Evolutionary conservation across 208 protist species (phyloP).

Genomic region (Wallacemonas sp.): DNA sequence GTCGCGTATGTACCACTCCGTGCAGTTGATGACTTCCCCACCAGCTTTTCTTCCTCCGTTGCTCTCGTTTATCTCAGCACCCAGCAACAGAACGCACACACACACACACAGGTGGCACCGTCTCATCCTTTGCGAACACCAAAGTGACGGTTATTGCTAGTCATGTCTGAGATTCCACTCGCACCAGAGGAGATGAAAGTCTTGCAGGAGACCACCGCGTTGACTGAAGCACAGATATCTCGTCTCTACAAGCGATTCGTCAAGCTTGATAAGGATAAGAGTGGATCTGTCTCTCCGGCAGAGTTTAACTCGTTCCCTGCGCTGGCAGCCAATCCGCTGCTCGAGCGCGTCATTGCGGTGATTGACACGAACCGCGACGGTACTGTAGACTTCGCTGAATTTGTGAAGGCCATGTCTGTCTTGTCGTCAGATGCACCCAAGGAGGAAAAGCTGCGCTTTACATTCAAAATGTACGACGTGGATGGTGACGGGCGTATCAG

Average conservation of each 20-base stretch:
- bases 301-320: slow-evolving; percentile 71
- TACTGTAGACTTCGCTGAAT: slow-evolving; percentile 82
- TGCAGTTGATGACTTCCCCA: too few species aligned
- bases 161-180: slow-evolving; percentile 42
- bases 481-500: slow-evolving; percentile 93
- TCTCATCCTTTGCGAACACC: too few species aligned
- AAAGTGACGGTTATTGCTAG: too few species aligned
- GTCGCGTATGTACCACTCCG: too few species aligned
- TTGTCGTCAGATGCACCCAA: slow-evolving; percentile 73
- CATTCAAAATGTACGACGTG: slow-evolving; percentile 95
- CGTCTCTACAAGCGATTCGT: slow-evolving; percentile 83
- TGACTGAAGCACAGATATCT: slow-evolving; percentile 84
- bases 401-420: slow-evolving; percentile 80
- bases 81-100: slow-evolving; percentile 2
- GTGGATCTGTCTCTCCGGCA: slow-evolving; percentile 63
- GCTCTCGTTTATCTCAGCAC: not conserved
- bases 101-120: too few species aligned
- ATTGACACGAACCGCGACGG: slow-evolving; percentile 75
- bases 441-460: slow-evolving; percentile 85
- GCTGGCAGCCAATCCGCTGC: slow-evolving; percentile 82
- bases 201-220: slow-evolving; percentile 62
- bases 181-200: slow-evolving; percentile 55
- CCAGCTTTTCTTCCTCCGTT: not conserved
- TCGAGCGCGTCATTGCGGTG: slow-evolving; percentile 78
- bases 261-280: slow-evolving; percentile 76